Percentiles rank a stretch among this genome's conserved stretches.
Evolutionary conservation across 805 yeast species (phyloP).

Genomic region (Spathaspora gorwiae): DNA sequence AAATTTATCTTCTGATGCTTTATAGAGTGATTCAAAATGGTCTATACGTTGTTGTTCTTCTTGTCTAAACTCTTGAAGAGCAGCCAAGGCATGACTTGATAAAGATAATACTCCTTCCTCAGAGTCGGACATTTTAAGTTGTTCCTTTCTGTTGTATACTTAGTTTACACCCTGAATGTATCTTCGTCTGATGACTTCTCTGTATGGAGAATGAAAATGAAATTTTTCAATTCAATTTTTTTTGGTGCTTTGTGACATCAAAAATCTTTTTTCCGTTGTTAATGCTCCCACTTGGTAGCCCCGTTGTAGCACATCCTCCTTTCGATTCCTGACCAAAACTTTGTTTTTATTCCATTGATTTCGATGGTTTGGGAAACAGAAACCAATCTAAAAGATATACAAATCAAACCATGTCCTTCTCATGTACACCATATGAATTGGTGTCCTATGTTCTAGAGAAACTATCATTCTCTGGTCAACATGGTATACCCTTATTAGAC

Average conservation of each 20-base stretch:
- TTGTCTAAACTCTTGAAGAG: slow-evolving; percentile 57
- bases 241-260: too few relatives aligned
- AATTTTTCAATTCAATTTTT: too few relatives aligned
- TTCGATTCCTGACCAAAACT: too few relatives aligned
- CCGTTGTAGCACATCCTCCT: too few relatives aligned
- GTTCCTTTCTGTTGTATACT: too few relatives aligned
- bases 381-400: too few relatives aligned
- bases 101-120: slow-evolving; percentile 43
- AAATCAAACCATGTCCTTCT: slow-evolving; percentile 11
- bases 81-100: slow-evolving; percentile 49
- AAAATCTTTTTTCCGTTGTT: too few relatives aligned
- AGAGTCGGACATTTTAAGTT: slow-evolving; percentile 28
- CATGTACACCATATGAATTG: slow-evolving; percentile 24
- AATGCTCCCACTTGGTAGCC: too few relatives aligned
- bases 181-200: too few relatives aligned
- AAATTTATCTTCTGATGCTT: slow-evolving; percentile 54
- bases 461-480: slow-evolving; percentile 29
- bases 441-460: slow-evolving; percentile 19
- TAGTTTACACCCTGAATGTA: neutral
- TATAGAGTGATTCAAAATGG: slow-evolving; percentile 50
- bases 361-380: too few relatives aligned
- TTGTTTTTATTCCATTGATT: too few relatives aligned
- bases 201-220: too few relatives aligned
- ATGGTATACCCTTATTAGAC: slow-evolving; percentile 23
- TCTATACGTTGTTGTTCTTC: slow-evolving; percentile 59